Conservation (phyloP, 2,329 filamentous ascomycete genomes). For the Fusarium sp. region DNA sequence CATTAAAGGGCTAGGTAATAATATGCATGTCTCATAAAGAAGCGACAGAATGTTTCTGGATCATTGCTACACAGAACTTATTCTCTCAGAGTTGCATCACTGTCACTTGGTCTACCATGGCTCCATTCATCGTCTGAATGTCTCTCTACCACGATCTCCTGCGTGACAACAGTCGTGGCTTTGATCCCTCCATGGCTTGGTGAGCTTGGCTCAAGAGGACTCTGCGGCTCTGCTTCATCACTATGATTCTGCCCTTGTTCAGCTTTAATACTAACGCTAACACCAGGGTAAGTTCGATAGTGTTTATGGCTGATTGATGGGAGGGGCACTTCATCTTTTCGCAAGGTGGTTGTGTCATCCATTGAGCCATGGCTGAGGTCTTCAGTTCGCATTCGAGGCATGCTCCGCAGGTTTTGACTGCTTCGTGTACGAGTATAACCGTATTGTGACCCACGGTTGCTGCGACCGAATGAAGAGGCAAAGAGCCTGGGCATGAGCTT, state of each 20-base stretch:
- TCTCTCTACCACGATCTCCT: not conserved
- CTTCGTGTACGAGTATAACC: not conserved
- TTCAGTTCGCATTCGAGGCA: not conserved
- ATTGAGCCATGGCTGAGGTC: not conserved
- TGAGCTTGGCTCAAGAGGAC: not conserved
- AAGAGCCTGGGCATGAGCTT: constrained; percentile 19
- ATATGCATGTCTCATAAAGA: not conserved
- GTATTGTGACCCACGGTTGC: not conserved
- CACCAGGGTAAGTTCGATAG: not conserved
- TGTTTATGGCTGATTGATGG: not conserved
- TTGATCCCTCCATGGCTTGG: not conserved
- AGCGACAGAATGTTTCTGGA: not conserved
- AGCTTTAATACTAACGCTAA: constrained; percentile 1
- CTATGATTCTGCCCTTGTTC: not conserved
- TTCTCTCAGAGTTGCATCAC: not conserved
- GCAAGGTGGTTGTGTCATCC: not conserved
- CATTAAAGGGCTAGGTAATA: not conserved
- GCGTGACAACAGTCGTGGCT: constrained; percentile 6
- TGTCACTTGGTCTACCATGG: not conserved
- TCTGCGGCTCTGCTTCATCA: not conserved
- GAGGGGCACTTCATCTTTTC: not conserved
- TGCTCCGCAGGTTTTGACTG: not conserved
- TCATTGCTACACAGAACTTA: not conserved
- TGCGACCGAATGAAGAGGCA: not conserved
- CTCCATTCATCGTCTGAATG: not conserved